Conservation (phyloP, 2,329 filamentous ascomycete species). For the Fusarium udum region DNA sequence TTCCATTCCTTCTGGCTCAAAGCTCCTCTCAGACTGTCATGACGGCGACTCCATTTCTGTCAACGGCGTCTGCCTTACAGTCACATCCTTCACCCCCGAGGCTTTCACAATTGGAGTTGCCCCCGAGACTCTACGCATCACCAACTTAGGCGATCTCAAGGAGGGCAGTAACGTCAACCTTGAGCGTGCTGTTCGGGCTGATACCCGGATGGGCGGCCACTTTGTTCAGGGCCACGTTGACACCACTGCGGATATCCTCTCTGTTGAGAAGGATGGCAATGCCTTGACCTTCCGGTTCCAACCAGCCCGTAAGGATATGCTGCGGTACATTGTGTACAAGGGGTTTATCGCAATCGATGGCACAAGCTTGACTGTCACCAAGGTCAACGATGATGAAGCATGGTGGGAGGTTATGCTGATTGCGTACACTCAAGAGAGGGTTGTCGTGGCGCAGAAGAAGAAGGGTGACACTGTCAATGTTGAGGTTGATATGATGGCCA, state of each 20-base stretch:
- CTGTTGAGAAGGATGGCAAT: constrained; percentile 84
- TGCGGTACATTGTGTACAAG: constrained; percentile 95
- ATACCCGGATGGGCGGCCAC: constrained; percentile 96
- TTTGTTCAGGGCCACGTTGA: constrained; percentile 99
- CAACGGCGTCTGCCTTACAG: constrained; percentile 95
- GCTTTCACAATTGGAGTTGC: constrained; percentile 93
- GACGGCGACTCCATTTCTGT: constrained; percentile 94
- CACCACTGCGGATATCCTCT: constrained; percentile 79
- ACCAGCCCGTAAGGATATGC: constrained; percentile 72
- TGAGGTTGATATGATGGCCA: constrained; percentile 88
- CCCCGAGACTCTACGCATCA: constrained; percentile 93
- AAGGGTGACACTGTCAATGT: constrained; percentile 86
- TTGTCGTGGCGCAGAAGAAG: constrained; percentile 83
- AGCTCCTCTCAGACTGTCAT: constrained; percentile 84
- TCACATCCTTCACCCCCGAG: constrained; percentile 65
- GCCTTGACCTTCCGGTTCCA: constrained; percentile 86
- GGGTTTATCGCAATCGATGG: constrained; percentile 95
- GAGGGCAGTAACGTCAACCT: constrained; percentile 82
- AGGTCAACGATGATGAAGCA: constrained; percentile 79
- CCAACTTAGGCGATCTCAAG: constrained; percentile 83
- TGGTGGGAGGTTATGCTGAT: constrained; percentile 99
- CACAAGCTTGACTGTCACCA: constrained; percentile 90
- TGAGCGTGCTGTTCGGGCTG: constrained; percentile 89
- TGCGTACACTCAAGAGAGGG: constrained; percentile 92
- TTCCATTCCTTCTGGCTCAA: constrained; percentile 69